Evolutionary conservation across 495 filamentous ascomycete genomes (phyloP).

Genomic region (Trichoderma erinaceum): DNA sequence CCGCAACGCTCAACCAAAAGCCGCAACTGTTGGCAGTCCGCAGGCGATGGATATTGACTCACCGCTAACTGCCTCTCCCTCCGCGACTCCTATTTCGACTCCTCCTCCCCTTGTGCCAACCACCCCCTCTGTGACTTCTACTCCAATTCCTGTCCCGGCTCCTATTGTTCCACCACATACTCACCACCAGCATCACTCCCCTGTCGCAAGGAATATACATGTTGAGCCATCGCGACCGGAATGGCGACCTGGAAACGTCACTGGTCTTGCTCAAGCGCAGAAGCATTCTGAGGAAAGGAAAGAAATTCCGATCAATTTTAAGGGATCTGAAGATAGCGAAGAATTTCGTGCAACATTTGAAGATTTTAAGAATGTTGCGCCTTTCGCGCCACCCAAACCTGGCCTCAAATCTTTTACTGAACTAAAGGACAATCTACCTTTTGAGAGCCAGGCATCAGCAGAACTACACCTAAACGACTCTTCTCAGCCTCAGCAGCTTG

Average conservation of each 20-base stretch:
- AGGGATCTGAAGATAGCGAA: slow-evolving; percentile 39
- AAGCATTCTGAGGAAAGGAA: slow-evolving; percentile 22
- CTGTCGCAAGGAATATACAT: slow-evolving; percentile 36
- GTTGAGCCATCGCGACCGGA: slow-evolving; percentile 44
- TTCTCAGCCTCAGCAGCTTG: slow-evolving; percentile 26
- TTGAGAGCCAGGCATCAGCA: slow-evolving; percentile 56
- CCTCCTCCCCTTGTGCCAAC: not conserved
- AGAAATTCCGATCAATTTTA: slow-evolving; percentile 22
- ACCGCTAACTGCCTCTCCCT: slow-evolving; percentile 25
- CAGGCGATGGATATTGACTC: slow-evolving; percentile 54
- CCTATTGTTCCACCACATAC: not conserved
- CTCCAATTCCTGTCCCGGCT: slow-evolving; percentile 6
- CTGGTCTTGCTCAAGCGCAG: slow-evolving; percentile 28
- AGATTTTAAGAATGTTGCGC: slow-evolving; percentile 60
- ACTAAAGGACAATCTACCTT: slow-evolving; percentile 62
- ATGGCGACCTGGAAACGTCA: slow-evolving; percentile 41
- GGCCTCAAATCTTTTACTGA: slow-evolving; percentile 62
- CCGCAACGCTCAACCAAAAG: slow-evolving; percentile 18
- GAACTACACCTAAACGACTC: slow-evolving; percentile 32
- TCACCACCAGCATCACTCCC: slow-evolving; percentile 22
- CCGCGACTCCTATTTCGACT: not conserved
- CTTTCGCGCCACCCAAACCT: slow-evolving; percentile 48
- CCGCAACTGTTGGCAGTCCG: slow-evolving; percentile 28
- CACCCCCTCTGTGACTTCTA: not conserved
- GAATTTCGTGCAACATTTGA: slow-evolving; percentile 52